Conservation (phyloP, 768 basidiomycete species). For the Amanita polypyramis region DNA sequence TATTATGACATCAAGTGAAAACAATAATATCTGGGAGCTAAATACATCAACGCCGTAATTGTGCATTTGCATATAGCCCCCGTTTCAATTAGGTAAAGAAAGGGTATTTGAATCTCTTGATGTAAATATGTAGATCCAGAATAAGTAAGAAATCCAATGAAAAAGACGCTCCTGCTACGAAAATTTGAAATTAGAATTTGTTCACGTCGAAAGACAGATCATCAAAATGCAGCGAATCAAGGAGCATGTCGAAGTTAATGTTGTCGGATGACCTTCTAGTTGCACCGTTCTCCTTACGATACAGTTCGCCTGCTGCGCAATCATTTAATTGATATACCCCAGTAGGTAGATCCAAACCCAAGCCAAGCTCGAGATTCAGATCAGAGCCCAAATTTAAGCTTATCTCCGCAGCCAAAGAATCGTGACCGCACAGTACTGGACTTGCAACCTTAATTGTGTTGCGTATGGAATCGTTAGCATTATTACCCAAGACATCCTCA, state of each 20-base stretch:
- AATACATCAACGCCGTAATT: too few relatives aligned
- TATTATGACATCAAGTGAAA: neutral
- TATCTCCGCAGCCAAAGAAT: neutral
- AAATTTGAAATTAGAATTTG: neutral
- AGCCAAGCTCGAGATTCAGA: conserved; percentile 15
- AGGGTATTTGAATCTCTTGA: neutral
- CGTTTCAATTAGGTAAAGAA: too few relatives aligned
- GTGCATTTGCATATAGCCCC: neutral
- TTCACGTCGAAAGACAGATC: conserved; percentile 44
- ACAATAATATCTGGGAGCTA: too few relatives aligned
- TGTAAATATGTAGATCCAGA: neutral
- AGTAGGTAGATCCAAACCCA: conserved; percentile 7
- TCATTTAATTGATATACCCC: neutral
- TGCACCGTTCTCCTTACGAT: neutral
- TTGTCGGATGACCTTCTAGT: conserved; percentile 16
- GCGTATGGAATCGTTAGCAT: neutral
- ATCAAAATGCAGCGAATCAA: conserved; percentile 66
- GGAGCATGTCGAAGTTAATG: conserved; percentile 49
- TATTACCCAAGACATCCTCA: neutral
- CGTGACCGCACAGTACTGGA: neutral
- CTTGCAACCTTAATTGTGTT: neutral
- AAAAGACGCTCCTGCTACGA: neutral
- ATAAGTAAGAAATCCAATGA: neutral
- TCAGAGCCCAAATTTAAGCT: conserved; percentile 12
- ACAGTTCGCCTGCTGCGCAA: too few relatives aligned